Base-by-base conservation (phyloP, 139 green algal species). In the Picochlorum sp. region DNA sequence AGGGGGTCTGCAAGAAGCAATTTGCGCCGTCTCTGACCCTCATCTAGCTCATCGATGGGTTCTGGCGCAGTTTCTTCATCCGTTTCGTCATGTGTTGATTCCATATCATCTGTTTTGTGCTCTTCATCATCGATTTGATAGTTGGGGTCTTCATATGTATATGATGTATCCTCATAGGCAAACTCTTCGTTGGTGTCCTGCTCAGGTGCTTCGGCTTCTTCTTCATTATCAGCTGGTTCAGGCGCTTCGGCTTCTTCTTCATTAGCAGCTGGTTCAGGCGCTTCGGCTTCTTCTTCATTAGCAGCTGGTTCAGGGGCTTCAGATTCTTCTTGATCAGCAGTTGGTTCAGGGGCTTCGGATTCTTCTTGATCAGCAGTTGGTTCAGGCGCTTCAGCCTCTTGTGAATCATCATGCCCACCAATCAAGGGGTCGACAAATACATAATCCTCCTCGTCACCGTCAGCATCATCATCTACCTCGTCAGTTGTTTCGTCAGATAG, bases 1-100 rank as follows among this genome's bases (percentile, higher is more conserved):
- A 74, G 32, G n/a, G 68, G 68, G 49, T 62, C 68, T 18, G 44
- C 23, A 9, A 74, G 46, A 8, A 74, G 61, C 1, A 41, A 20
- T 14, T 32, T 51, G 15, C 58, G n/a, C 8, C 21, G 15, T 26
- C 26, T 59, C 13, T 34, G n/a, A 15, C 21, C 20, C 26, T 38
- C 51, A 18, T 15, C 18, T 14, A 21, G 49, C n/a, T 21, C 34
- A 41, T 41, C 34, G 0, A 41, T 41, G 34, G 34, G 34, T 41
- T 41, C 34, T 41, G 34, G 34, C 0, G 34, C 34, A 41, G 34
- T 41, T 41, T 41, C 34, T 41, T 11, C 34, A 41, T 41, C 34
- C 2, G 34, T 30, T 30, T 6, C 28, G 7, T 30, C 4, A 30
- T 30, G 0, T 30, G 28, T 30, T 30, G 28, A 30, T 30, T 30